These are phyloP conservation scores for Ceratocystis papillata DNA, from an alignment of 2,329 filamentous ascomycete species.

Conservation along the genomic window DNA sequence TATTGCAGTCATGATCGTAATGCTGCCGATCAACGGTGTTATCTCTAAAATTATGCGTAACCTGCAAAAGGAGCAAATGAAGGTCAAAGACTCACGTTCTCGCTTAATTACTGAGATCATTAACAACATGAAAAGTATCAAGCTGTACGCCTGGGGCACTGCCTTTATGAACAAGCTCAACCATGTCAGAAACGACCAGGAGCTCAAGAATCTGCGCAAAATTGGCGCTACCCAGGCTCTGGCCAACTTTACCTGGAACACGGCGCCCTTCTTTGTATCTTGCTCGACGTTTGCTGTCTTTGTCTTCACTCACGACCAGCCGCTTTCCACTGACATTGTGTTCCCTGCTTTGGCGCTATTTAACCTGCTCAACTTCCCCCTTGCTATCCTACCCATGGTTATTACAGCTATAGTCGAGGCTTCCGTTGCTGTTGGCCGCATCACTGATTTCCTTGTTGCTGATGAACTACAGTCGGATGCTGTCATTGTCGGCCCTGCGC, in stretches of 20 bases:
- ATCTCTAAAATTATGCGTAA: slow-evolving; percentile 90
- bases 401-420: slow-evolving; percentile 95
- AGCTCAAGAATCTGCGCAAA: slow-evolving; percentile 88
- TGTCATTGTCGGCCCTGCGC: slow-evolving; percentile 57
- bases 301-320: slow-evolving; percentile 68
- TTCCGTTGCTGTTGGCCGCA: slow-evolving; percentile 75
- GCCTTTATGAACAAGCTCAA: slow-evolving; percentile 98
- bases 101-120: slow-evolving; percentile 93
- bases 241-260: slow-evolving; percentile 97
- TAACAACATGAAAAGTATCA: slow-evolving; percentile 99
- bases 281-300: slow-evolving; percentile 95
- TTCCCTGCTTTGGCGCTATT: slow-evolving; percentile 91
- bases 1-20: slow-evolving; percentile 87
- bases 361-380: slow-evolving; percentile 89
- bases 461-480: slow-evolving; percentile 87
- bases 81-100: slow-evolving; percentile 92
- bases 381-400: slow-evolving; percentile 92
- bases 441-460: slow-evolving; percentile 73
- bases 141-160: slow-evolving; percentile 93
- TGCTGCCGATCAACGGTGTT: slow-evolving; percentile 91
- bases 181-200: slow-evolving; percentile 87
- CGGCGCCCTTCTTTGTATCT: slow-evolving; percentile 92
- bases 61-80: slow-evolving; percentile 94
- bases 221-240: slow-evolving; percentile 90
- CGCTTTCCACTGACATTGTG: slow-evolving; percentile 86